Percentiles rank a stretch among this genome's conserved stretches.
phyloP scores from a whole-genome alignment of 2,329 filamentous ascomycete genomes.

The Laburnicola sp. region DNA sequence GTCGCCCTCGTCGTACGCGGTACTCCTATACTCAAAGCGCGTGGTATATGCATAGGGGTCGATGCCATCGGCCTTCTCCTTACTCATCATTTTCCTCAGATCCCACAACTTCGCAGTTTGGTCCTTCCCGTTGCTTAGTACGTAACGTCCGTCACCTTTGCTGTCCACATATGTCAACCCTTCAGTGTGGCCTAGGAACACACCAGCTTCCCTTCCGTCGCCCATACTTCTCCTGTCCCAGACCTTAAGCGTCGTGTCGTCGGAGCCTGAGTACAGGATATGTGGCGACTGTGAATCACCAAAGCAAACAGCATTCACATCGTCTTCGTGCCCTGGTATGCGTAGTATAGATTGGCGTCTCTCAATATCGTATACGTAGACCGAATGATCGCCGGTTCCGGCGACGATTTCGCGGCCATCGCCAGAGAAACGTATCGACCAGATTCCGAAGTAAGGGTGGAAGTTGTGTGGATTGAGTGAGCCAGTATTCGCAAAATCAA shows the following conservation, averaged over 20 bases:
- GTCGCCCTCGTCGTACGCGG: conserved; percentile 64
- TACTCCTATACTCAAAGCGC: conserved; percentile 75
- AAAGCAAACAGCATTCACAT: conserved; percentile 97
- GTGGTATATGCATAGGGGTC: conserved; percentile 61
- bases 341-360: conserved; percentile 72
- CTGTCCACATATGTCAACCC: conserved; percentile 71
- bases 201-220: conserved; percentile 63
- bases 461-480: conserved; percentile 42
- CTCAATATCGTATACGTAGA: conserved; percentile 93
- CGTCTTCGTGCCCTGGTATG: conserved; percentile 76
- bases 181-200: conserved; percentile 67
- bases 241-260: conserved; percentile 91
- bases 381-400: conserved; percentile 75
- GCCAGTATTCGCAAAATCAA: conserved; percentile 68
- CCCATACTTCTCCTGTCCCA: conserved; percentile 83
- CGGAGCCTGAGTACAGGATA: conserved; percentile 92
- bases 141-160: conserved; percentile 86
- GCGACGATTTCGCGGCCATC: conserved; percentile 90
- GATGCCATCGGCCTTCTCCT: conserved; percentile 62
- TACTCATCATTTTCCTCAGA: conserved; percentile 81
- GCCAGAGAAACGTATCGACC: conserved; percentile 88
- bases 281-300: conserved; percentile 87
- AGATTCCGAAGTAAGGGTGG: conserved; percentile 61
- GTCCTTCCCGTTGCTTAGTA: conserved; percentile 92
- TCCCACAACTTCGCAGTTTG: conserved; percentile 98